Conservation (phyloP, 2,329 filamentous ascomycete species). For the Trichophyton schoenleinii region DNA sequence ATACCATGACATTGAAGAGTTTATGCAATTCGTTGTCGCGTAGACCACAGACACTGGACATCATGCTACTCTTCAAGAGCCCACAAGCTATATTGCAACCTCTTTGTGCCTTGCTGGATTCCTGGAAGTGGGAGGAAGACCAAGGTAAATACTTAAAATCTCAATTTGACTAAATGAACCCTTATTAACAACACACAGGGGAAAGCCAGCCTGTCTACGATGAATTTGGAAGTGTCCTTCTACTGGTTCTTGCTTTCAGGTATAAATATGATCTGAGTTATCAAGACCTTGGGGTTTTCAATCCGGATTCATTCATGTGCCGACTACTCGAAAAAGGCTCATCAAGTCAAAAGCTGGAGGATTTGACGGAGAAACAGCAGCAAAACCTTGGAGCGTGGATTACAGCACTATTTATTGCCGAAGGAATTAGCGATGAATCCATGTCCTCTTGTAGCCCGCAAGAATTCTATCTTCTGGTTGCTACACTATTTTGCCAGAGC, state of each 20-base stretch:
- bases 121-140: slow-evolving; percentile 54
- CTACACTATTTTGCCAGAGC: slow-evolving; percentile 50
- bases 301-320: slow-evolving; percentile 43
- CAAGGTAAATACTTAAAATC: slow-evolving; percentile 32
- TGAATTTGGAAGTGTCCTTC: slow-evolving; percentile 50
- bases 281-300: slow-evolving; percentile 41
- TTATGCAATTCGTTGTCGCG: slow-evolving; percentile 47
- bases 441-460: slow-evolving; percentile 53
- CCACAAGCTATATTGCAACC: slow-evolving; percentile 45
- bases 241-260: slow-evolving; percentile 46
- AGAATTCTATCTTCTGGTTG: slow-evolving; percentile 51
- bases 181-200: slow-evolving; percentile 20
- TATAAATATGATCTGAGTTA: slow-evolving; percentile 44
- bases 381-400: slow-evolving; percentile 49
- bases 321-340: slow-evolving; percentile 38
- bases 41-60: slow-evolving; percentile 44
- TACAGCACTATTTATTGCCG: slow-evolving; percentile 48
- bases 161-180: background rate
- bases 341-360: slow-evolving; percentile 37
- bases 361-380: slow-evolving; percentile 44
- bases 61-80: slow-evolving; percentile 49
- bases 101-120: slow-evolving; percentile 45
- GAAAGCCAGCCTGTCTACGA: slow-evolving; percentile 55
- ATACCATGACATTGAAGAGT: slow-evolving; percentile 50
- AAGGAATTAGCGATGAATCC: slow-evolving; percentile 52